A percentile compares a stretch with the other conserved stretches of the same genome.
Evolutionary conservation across 768 basidiomycete genomes (phyloP).

Genomic region (Suillus brevipes): DNA sequence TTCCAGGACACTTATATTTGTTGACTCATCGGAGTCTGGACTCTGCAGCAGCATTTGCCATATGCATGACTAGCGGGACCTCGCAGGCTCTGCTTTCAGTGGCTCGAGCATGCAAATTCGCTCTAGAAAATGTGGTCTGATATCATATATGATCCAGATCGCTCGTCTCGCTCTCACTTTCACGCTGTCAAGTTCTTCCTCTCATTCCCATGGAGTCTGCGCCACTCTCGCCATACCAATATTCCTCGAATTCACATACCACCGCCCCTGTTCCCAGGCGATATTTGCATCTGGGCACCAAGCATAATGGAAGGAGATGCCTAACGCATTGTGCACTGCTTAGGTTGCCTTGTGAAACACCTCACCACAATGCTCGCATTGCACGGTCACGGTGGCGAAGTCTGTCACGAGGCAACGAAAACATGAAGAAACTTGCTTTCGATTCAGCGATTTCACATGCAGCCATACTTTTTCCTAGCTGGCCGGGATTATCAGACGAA

Average conservation of each 20-base stretch:
- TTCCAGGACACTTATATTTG: not conserved
- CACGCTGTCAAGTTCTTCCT: not conserved
- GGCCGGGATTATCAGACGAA: not conserved
- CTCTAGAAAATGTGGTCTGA: not conserved
- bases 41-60: not conserved
- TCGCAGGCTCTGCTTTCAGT: not conserved
- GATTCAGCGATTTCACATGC: not conserved
- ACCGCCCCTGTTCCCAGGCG: not conserved
- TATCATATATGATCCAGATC: not conserved
- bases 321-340: not conserved
- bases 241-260: not conserved
- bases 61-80: not conserved
- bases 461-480: not conserved
- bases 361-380: too few relatives aligned
- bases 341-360: not conserved
- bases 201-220: not conserved
- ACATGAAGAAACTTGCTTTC: too few relatives aligned
- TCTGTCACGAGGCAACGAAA: too few relatives aligned
- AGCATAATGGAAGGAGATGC: not conserved
- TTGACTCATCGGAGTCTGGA: not conserved
- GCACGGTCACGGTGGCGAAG: too few relatives aligned
- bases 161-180: not conserved
- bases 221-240: not conserved
- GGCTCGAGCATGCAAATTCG: not conserved
- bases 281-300: not conserved